Conservation (phyloP, 2,329 filamentous ascomycete species). For the Harringtonia lauricola region DNA sequence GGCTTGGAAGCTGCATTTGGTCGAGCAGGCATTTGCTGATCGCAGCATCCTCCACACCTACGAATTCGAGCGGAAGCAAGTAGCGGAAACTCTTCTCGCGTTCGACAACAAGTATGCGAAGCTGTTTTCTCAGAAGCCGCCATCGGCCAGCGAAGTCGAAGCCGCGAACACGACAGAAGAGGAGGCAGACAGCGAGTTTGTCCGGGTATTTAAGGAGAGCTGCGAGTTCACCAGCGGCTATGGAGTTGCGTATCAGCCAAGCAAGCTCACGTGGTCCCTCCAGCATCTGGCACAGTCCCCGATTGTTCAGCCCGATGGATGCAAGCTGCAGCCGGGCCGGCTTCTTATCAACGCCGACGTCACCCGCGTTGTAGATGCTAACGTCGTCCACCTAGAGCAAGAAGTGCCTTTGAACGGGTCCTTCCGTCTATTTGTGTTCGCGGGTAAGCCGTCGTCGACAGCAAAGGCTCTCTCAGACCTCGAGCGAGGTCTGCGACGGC, state of each 20-base stretch:
- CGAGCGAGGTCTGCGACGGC: conserved; percentile 49
- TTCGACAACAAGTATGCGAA: conserved; percentile 88
- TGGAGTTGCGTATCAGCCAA: conserved; percentile 75
- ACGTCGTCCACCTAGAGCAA: conserved; percentile 83
- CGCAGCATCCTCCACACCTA: conserved; percentile 73
- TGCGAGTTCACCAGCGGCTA: conserved; percentile 93
- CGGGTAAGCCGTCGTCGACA: conserved; percentile 52
- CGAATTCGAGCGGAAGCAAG: conserved; percentile 71
- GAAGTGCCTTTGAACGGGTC: conserved; percentile 81
- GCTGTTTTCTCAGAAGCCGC: conserved; percentile 71
- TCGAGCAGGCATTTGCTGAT: conserved; percentile 70
- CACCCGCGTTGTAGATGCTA: conserved; percentile 78
- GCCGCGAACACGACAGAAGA: conserved; percentile 24
- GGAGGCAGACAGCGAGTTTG: conserved; percentile 59
- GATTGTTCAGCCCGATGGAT: conserved; percentile 55
- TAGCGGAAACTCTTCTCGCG: conserved; percentile 72
- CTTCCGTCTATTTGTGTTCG: conserved; percentile 79
- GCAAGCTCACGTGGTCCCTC: conserved; percentile 73
- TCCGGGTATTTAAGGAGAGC: conserved; percentile 80
- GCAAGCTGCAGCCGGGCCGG: conserved; percentile 60
- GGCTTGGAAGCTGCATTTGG: conserved; percentile 91
- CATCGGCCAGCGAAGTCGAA: conserved; percentile 61
- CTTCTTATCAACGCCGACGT: conserved; percentile 71
- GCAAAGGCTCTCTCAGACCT: conserved; percentile 59
- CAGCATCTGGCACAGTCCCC: conserved; percentile 60